Evolutionary conservation across 495 filamentous ascomycete genomes (phyloP).

Genomic region (Bacidia rubella): DNA sequence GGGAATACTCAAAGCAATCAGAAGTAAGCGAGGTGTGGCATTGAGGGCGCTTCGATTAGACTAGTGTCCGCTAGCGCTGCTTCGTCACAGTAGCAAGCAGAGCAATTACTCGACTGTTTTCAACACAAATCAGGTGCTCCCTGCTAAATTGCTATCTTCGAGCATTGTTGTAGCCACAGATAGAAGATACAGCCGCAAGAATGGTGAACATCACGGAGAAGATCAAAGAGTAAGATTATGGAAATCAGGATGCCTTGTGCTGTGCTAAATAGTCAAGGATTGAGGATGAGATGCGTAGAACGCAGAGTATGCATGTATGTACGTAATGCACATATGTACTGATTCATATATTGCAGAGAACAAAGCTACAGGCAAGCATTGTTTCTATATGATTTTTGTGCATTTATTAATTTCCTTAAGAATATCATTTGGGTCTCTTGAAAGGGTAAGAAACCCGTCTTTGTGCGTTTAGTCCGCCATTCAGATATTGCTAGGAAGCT

Average conservation of each 20-base stretch:
- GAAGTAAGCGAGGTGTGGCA: too few species aligned
- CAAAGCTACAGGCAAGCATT: constrained; percentile 74
- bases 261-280: constrained; percentile 47
- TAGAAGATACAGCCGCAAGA: constrained; percentile 35
- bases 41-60: too few species aligned
- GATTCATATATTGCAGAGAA: constrained; percentile 52
- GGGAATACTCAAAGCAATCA: too few species aligned
- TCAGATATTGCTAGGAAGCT: constrained; percentile 58
- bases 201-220: constrained; percentile 99
- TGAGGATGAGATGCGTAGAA: constrained; percentile 98
- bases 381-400: background rate
- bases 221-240: constrained; percentile 76
- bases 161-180: too few species aligned
- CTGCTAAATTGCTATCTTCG: too few species aligned
- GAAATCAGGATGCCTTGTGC: background rate
- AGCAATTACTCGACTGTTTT: too few species aligned
- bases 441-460: constrained; percentile 56
- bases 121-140: too few species aligned
- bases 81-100: too few species aligned
- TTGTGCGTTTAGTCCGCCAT: background rate
- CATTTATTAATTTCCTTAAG: constrained; percentile 29
- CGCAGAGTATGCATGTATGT: constrained; percentile 57
- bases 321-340: background rate
- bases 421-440: constrained; percentile 94
- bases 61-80: too few species aligned